Base-by-base conservation (phyloP, 1,284 basidiomycete species). In the Violaceomyces palustris region DNA sequence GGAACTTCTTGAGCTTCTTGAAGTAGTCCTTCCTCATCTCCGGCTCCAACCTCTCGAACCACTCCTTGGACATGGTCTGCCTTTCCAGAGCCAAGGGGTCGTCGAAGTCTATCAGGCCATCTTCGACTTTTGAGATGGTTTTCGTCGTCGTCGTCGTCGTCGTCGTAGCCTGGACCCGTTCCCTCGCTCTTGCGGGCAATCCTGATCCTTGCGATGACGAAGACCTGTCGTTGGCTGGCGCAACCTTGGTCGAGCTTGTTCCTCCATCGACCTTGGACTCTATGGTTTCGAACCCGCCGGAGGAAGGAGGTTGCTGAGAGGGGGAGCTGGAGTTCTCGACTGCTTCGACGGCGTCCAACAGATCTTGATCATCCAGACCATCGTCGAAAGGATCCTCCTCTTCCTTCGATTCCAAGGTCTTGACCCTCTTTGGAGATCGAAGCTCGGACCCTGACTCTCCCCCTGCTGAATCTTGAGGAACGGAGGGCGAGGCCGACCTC, bases 21-120 rank as follows among this genome's bases (percentile, higher is more conserved):
- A 72, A 73, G 37, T 59, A 64, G 12, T 58, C 50, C 29, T 64
- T 59, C 17, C 43, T 30, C 49, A 72, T 63, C 18, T 68, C 67
- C 15, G 55, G 42, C 10, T 50, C 42, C 14, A 73, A 50, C 0
- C 59, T 45, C 1, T 28, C 10, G 41, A 60, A 62, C 71, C 71
- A 73, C 7, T 31, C 38, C 15, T 43, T 43, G 7, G 58, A 59
- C 67, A 73, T 69, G 22, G 66, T 72, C 25, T 58, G 51, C 15
- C 67, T 55, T 44, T 72, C 69, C n/a, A 72, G 41, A 29, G 52
- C 55, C 9, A 57, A 49, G 6, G 50, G 58, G 17, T 64, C 64
- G 43, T 35, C 10, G 39, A 19, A 7, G 33, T n/a, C 35, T 55
- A 51, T 3, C 31, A 9, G 2, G 45, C 49, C 1, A 45, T 43